Evolutionary conservation across 768 basidiomycete genomes (phyloP).

Genomic region (Chlorophyllum brunneum): DNA sequence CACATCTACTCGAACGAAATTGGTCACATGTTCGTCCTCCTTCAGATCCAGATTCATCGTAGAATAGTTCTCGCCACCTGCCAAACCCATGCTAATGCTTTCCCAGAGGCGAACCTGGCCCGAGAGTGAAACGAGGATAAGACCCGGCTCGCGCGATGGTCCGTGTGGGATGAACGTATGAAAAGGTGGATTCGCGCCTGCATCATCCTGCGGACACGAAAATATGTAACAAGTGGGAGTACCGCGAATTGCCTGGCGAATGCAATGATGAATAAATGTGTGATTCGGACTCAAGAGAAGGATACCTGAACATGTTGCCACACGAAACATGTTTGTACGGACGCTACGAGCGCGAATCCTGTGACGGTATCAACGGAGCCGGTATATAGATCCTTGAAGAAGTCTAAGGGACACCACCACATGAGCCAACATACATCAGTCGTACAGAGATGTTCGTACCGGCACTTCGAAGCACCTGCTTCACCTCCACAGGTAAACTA

Average conservation of each 20-base stretch:
- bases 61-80: conserved; percentile 69
- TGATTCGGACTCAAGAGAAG: conserved; percentile 8
- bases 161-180: conserved; percentile 69
- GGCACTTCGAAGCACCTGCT: conserved; percentile 63
- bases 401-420: conserved; percentile 40
- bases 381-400: conserved; percentile 61
- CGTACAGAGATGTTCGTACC: conserved; percentile 35
- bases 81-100: conserved; percentile 77
- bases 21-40: conserved; percentile 58
- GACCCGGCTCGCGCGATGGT: conserved; percentile 75
- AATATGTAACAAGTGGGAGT: conserved; percentile 84
- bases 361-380: conserved; percentile 70
- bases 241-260: conserved; percentile 52
- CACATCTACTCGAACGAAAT: conserved; percentile 63
- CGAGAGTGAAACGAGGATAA: conserved; percentile 68
- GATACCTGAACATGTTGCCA: conserved; percentile 75
- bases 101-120: conserved; percentile 88
- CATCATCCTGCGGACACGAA: conserved; percentile 53
- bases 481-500: conserved; percentile 68
- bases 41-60: conserved; percentile 46
- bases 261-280: background rate
- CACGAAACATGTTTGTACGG: conserved; percentile 72
- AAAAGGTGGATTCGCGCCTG: conserved; percentile 39
- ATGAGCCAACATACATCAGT: conserved; percentile 8
- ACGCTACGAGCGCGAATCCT: conserved; percentile 72